Conservation (phyloP, 768 basidiomycete genomes). For the Lentinus tigrinus region DNA sequence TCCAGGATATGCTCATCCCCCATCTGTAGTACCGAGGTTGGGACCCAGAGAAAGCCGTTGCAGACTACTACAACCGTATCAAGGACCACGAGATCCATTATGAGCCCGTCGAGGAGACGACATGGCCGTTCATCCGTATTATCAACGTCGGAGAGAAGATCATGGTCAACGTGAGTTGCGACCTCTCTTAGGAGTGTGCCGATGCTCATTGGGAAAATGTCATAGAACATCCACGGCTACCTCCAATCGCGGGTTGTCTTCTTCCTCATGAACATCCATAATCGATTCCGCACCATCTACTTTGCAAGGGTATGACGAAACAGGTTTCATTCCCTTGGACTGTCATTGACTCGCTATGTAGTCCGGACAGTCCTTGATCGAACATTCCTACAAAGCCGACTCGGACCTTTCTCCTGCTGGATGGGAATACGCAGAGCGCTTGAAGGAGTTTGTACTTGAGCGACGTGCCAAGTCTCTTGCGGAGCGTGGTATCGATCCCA, state of each 20-base stretch:
- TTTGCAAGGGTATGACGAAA: conserved; percentile 78
- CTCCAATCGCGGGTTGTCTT: conserved; percentile 93
- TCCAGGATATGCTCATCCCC: background rate
- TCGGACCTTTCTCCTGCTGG: conserved; percentile 94
- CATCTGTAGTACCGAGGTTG: conserved; percentile 78
- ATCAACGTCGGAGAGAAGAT: conserved; percentile 97
- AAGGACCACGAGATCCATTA: conserved; percentile 83
- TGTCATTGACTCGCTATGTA: conserved; percentile 29
- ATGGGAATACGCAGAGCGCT: conserved; percentile 89
- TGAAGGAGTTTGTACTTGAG: conserved; percentile 89
- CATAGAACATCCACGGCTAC: conserved; percentile 82
- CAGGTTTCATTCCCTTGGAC: background rate
- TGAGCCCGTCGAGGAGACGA: conserved; percentile 87
- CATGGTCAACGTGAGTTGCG: conserved; percentile 75
- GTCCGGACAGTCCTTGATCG: conserved; percentile 98
- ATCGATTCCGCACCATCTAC: conserved; percentile 88
- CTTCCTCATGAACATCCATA: conserved; percentile 99
- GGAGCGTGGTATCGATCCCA: conserved; percentile 62
- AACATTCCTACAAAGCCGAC: conserved; percentile 98
- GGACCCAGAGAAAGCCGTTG: conserved; percentile 88
- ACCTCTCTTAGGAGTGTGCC: background rate
- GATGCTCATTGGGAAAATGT: background rate
- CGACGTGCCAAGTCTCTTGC: conserved; percentile 76
- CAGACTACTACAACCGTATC: conserved; percentile 92
- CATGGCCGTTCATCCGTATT: conserved; percentile 93